Base-by-base conservation (phyloP, 2,329 filamentous ascomycete species). In the Aspergillus fischeri region DNA sequence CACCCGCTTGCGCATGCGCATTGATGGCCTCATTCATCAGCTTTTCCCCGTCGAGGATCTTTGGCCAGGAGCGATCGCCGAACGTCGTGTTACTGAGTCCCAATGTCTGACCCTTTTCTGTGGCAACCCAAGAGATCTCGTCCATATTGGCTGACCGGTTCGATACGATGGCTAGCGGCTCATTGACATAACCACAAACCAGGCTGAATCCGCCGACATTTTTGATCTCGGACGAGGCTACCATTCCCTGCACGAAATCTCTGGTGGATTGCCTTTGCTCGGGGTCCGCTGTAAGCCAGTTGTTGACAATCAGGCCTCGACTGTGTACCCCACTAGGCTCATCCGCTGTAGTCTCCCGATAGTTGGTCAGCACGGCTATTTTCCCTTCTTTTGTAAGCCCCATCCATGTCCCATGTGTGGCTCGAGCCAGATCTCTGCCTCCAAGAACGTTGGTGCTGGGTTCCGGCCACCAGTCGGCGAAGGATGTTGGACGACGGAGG, bases 191-290 rank as follows among this genome's bases (percentile, higher is more conserved):
- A 0, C 85, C 85, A 67, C 84, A 87, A 2, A 84, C 77, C 7
- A 88, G 72, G 59, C 82, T 86, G 68, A 87, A 87, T 0, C 85
- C 85, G 1, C 85, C 85, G 0, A 86, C 83, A 58, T 83, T 80
- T 59, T 81, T 75, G 7, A 83, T 79, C 4, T 78, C 77, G 2
- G 81, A 78, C 41, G 80, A 79, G 48, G 81, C 77, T 29, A 87
- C 78, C 64, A 87, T 77, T 14, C 78, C 69, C 60, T 77, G 73
- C 2, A 83, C 82, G 59, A 85, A 86, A 2, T 78, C 71, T 29
- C 79, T 75, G 0, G 82, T 79, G 2, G 70, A 70, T 55, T 80
- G 75, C 14, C 67, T 56, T 48, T 66, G 65, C 3, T 71, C 67
- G 2, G 76, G 72, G 6, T 76, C 66, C 14, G 77, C 73, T 9